Base-by-base conservation (phyloP, 1,139 yeast genomes). In the Pichia sp. region DNA sequence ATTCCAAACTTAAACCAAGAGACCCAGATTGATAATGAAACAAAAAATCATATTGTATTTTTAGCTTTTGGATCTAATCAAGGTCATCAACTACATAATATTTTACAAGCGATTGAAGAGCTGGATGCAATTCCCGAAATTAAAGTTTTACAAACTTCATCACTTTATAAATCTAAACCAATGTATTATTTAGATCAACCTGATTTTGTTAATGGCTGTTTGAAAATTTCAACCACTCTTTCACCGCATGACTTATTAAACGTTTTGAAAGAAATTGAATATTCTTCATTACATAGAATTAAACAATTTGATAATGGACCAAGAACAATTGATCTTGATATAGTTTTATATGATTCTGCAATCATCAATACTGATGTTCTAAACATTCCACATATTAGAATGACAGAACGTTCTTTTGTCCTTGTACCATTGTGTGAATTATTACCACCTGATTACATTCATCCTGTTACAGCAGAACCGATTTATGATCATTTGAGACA, bases 231-330 rank as follows among this genome's bases (percentile, higher is more conserved):
- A 33, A 72, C 83, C 0, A 60, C 59, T 6, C 62, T 79, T 35
- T 50, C 71, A 0, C 97, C 99, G 1, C 68, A 71, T 33, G 78
- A 76, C 1, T 64, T 93, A 19, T 65, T 91, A 34, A 59, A 61
- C 16, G 65, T 70, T 3, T 62, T 89, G 45, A 89, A 93, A 56
- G 69, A 73, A 22, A 82, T 91, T 35, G 99, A 91, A 60, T 85
- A 85, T 53, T 67, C 76, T 6, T 74, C 73, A 25, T 64, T 89
- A 31, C 68, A 74, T n/a, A 68, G 99, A 38, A 78, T 79, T 20
- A 91, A 91, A 57, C 65, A 77, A 33, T 72, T 86, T 48, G 89
- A 85, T 25, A 91, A 91, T 56, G 96, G 98, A 0, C 98, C 98
- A 6, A 69, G 99, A 45, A 66, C 83, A 9, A 85, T 91, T 42